Evolutionary conservation across 495 filamentous ascomycete species (phyloP), one percentile per base, ranked within the genome.

Genomic region (Collariella sp.): DNA sequence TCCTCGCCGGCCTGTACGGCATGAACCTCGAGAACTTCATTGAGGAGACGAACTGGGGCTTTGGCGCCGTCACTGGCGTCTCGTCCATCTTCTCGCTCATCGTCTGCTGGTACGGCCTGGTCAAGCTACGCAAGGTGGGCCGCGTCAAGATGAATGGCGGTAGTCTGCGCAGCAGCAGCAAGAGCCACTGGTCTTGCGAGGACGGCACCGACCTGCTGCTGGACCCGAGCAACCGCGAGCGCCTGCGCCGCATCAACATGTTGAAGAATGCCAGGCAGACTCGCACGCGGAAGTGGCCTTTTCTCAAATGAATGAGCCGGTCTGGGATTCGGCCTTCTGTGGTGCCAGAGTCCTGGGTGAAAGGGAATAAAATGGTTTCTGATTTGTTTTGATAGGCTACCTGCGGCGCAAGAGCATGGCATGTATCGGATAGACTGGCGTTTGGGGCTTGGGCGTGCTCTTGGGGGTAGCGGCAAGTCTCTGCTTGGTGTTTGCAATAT

Each of bases 11-110:
- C n/a, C 83, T 97, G 12, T 97, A 97, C 75, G 93, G 93, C 60
- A 96, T 96, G 91, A 98, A 98, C 71, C 76, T 98, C 57, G 94
- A 95, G 65, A 97, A 97, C 70, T 98, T 97, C 69, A 85, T 97
- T 58, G 93, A 98, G 73, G 93, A 97, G 69, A 88, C 87, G n/a
- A 83, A 89, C 67, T 76, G 90, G 62, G 93, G 91, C 10, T 96
- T 98, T 67, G 74, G 76, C 24, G 82, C 78, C 40, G 83, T 97
- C 56, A 87, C 83, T 3, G 74, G 69, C 13, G 76, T 78, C 58
- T 91, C 85, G 52, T 77, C 87, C 53, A 70, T 85, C 46, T 83
- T 93, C 69, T 86, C 85, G 13, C 79, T 80, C 35, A 55, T 89
- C 9, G 88, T 94, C 50, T 89, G 85, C 69, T 73, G 76, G 36